A percentile compares a stretch with the other conserved stretches of the same genome.
Conservation (phyloP, 2,329 filamentous ascomycete species). For the Colletotrichum karsti region DNA sequence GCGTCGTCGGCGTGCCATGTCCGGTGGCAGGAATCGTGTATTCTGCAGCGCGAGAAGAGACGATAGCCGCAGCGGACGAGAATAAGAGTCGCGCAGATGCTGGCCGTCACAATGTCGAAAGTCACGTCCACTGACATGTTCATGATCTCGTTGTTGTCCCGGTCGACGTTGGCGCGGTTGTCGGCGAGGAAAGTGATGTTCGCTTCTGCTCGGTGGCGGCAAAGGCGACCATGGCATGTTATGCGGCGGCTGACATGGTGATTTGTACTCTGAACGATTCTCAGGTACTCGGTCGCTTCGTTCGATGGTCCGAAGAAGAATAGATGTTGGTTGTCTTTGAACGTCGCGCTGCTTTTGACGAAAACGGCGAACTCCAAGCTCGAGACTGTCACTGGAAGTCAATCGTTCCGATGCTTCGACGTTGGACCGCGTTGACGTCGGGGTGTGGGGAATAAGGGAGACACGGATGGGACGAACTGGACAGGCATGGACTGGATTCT, state of each 20-base stretch:
- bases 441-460: constrained; percentile 4
- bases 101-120: constrained; percentile 37
- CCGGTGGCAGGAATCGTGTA: constrained; percentile 38
- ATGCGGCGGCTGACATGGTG: constrained; percentile 14
- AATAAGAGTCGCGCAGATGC: constrained; percentile 38
- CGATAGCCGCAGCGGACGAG: constrained; percentile 38
- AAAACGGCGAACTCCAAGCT: not conserved
- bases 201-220: constrained; percentile 10
- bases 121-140: constrained; percentile 34
- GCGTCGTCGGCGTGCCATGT: constrained; percentile 41
- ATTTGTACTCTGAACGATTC: not conserved
- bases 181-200: not conserved
- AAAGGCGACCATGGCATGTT: constrained; percentile 8
- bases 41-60: constrained; percentile 35
- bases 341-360: not conserved
- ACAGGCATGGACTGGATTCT: not conserved
- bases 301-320: not conserved
- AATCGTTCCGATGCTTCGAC: not conserved
- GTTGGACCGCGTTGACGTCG: not conserved
- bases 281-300: not conserved
- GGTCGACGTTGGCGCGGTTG: not conserved
- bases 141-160: constrained; percentile 13
- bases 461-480: constrained; percentile 14
- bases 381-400: not conserved
- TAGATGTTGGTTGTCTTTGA: not conserved